phyloP scores from a whole-genome alignment of 441 rosid genomes.

The Populus hybrid region DNA sequence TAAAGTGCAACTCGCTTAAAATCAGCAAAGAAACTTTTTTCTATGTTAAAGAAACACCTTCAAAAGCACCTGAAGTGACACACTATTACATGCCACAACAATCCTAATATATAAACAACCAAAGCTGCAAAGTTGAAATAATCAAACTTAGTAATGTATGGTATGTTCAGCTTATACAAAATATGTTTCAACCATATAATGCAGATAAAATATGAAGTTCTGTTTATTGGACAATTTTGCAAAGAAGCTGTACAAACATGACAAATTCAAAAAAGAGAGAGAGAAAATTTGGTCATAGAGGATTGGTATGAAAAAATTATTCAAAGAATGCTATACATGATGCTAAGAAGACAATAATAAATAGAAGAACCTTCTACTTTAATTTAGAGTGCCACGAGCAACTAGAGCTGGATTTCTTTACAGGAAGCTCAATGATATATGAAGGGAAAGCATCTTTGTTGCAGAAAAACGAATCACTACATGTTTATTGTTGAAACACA shows the following conservation, averaged over 20 bases:
- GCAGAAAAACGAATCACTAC: not conserved
- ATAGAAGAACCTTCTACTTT: not conserved
- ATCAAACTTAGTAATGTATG: not conserved
- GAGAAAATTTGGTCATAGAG: not conserved
- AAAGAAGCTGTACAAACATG: not conserved
- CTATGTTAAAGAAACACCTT: not conserved
- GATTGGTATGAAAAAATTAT: not conserved
- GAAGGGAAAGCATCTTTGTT: not conserved
- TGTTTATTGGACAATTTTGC: not conserved
- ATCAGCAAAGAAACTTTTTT: not conserved
- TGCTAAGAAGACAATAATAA: not conserved
- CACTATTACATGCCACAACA: not conserved
- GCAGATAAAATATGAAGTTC: not conserved
- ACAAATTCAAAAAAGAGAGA: not conserved
- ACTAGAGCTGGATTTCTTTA: not conserved
- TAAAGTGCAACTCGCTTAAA: not conserved
- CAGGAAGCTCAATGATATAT: not conserved
- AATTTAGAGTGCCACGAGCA: not conserved
- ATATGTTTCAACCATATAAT: not conserved
- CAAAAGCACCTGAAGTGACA: no score
- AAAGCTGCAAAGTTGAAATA: slow-evolving; percentile 1
- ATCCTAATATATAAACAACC: not conserved
- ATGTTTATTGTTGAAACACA: not conserved
- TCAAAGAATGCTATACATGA: not conserved
- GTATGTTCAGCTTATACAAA: not conserved